A percentile compares a stretch with the other conserved stretches of the same genome.
phyloP scores from a whole-genome alignment of 257 asterid species.

The Catharanthus roseus region DNA sequence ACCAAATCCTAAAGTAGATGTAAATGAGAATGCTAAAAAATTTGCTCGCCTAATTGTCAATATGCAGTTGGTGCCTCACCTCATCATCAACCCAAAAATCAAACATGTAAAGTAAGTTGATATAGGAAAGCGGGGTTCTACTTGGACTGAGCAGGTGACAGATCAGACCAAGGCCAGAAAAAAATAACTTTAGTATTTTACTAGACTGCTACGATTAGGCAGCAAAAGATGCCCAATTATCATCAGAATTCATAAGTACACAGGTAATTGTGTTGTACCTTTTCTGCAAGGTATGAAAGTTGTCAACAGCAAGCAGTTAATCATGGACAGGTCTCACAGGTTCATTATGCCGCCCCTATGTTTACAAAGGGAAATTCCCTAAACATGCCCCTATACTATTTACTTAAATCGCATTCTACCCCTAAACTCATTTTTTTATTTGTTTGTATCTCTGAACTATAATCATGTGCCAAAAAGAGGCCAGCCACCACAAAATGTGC shows the following conservation, averaged over 20 bases:
- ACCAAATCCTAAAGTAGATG: not conserved
- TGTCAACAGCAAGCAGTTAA: not conserved
- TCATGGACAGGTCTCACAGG: not conserved
- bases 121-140: not conserved
- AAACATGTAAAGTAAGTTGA: not conserved
- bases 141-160: not conserved
- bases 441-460: too few relatives aligned
- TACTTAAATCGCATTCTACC: too few relatives aligned
- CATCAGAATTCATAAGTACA: not conserved
- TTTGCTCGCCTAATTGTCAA: not conserved
- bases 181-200: not conserved
- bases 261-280: not conserved
- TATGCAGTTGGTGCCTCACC: not conserved
- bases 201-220: not conserved
- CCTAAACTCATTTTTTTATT: too few relatives aligned
- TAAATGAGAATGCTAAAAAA: not conserved
- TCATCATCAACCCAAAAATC: not conserved
- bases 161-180: not conserved
- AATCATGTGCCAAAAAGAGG: too few relatives aligned
- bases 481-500: too few relatives aligned
- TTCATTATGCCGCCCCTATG: not conserved
- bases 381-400: too few relatives aligned
- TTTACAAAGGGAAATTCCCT: too few relatives aligned
- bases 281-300: not conserved
- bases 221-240: not conserved